Percentiles rank a stretch among this genome's conserved stretches.
Evolutionary conservation across 2,329 filamentous ascomycete genomes (phyloP).

Genomic region (Blastomyces percursus): DNA sequence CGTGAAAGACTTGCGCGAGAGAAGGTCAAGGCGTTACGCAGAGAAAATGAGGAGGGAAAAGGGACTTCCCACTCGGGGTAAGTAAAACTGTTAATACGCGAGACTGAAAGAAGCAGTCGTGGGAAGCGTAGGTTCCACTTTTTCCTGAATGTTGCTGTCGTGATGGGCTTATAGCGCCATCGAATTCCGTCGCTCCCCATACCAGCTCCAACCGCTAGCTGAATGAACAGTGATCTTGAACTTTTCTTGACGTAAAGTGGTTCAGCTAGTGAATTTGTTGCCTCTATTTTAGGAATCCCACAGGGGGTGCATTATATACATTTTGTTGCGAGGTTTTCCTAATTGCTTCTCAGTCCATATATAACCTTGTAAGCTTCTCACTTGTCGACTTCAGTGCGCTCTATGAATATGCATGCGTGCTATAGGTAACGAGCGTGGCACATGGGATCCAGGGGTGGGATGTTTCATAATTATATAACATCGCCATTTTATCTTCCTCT

Average conservation of each 20-base stretch:
- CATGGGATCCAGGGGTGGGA: no score
- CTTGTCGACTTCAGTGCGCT: neutral
- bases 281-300: neutral
- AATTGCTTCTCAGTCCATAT: neutral
- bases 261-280: neutral
- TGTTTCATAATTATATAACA: neutral
- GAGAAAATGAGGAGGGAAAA: slow-evolving; percentile 19
- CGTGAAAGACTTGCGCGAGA: slow-evolving; percentile 30
- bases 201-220: neutral
- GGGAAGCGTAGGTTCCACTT: neutral
- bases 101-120: neutral
- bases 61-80: slow-evolving; percentile 10
- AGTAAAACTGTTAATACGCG: slow-evolving; percentile 9
- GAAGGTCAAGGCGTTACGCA: slow-evolving; percentile 27
- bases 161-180: neutral
- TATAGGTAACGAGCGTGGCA: neutral
- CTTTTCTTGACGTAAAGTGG: neutral
- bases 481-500: neutral
- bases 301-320: neutral
- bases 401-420: neutral
- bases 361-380: neutral
- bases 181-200: neutral
- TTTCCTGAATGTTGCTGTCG: neutral
- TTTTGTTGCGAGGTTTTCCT: neutral
- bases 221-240: neutral